Conservation (phyloP, 352 stramenopile genomes). For the Bremia lactucae region DNA sequence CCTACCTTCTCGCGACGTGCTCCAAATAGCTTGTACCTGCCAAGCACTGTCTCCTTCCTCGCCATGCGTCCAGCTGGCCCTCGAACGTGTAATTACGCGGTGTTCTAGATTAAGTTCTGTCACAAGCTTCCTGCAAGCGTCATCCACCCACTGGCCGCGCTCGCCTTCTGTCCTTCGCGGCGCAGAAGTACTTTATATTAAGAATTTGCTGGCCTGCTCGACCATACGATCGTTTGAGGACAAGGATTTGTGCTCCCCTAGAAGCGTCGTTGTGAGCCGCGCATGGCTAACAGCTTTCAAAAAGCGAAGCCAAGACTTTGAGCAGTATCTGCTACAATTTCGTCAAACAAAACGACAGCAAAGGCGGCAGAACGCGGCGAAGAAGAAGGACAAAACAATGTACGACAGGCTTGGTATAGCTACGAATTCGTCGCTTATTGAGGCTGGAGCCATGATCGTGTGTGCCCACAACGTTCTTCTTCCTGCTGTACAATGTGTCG, state of each 20-base stretch:
- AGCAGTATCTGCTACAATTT: constrained; percentile 72
- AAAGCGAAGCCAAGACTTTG: constrained; percentile 54
- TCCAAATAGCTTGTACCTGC: constrained; percentile 36
- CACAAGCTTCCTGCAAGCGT: constrained; percentile 31
- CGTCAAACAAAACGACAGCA: constrained; percentile 57
- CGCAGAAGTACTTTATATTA: constrained; percentile 54
- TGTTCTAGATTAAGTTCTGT: constrained; percentile 37
- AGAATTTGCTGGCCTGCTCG: constrained; percentile 34
- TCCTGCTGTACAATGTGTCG: constrained; percentile 44
- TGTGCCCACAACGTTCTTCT: constrained; percentile 55
- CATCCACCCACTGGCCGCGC: constrained; percentile 54
- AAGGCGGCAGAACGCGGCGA: constrained; percentile 28
- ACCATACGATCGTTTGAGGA: constrained; percentile 33
- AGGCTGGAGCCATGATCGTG: constrained; percentile 43
- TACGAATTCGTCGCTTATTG: constrained; percentile 16
- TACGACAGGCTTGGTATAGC: constrained; percentile 5
- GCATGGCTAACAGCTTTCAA: constrained; percentile 67
- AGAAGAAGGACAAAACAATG: constrained; percentile 12
- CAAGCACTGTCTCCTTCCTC: constrained; percentile 26
- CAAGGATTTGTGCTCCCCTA: constrained; percentile 18
- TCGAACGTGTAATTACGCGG: constrained; percentile 47
- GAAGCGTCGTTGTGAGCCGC: constrained; percentile 53
- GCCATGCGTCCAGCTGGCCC: constrained; percentile 31
- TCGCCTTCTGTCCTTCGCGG: constrained; percentile 41
- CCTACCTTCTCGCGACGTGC: constrained; percentile 44